A percentile compares a stretch with the other conserved stretches of the same genome.
Conservation (phyloP, 257 asterid species). For the Solanum clarkiae region DNA sequence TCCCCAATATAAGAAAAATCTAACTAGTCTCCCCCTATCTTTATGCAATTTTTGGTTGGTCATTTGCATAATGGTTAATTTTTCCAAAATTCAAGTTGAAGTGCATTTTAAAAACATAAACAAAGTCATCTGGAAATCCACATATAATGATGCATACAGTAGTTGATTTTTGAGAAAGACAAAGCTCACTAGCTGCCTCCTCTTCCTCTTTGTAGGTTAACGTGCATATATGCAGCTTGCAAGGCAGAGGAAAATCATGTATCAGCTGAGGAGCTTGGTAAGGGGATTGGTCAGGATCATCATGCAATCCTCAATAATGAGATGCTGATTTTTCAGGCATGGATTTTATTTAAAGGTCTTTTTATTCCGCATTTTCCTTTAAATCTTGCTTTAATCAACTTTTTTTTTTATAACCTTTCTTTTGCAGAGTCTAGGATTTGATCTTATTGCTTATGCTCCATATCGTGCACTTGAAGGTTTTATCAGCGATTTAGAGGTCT, state of each 20-base stretch:
- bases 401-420: not conserved
- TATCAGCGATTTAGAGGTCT: conserved; percentile 65
- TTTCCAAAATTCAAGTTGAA: not conserved
- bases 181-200: not conserved
- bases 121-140: not conserved
- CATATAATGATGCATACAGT: not conserved
- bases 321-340: conserved; percentile 92
- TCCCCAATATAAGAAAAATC: not conserved
- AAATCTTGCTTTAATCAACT: not conserved
- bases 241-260: conserved; percentile 98
- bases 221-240: conserved; percentile 95
- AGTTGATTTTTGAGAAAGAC: not conserved
- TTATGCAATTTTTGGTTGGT: not conserved
- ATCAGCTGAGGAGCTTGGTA: conserved; percentile 98
- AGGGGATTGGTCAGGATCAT: conserved; percentile 95
- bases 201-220: conserved; percentile 46
- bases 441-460: conserved; percentile 91
- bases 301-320: conserved; percentile 79
- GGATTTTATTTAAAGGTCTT: conserved; percentile 1
- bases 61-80: not conserved
- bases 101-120: not conserved
- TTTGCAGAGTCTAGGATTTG: conserved; percentile 89
- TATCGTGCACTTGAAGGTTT: conserved; percentile 89
- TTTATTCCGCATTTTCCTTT: not conserved
- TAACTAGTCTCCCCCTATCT: not conserved